These are phyloP conservation scores for Penicillium sp. DNA, from an alignment of 2,329 filamentous ascomycete species.

Conservation along the genomic window DNA sequence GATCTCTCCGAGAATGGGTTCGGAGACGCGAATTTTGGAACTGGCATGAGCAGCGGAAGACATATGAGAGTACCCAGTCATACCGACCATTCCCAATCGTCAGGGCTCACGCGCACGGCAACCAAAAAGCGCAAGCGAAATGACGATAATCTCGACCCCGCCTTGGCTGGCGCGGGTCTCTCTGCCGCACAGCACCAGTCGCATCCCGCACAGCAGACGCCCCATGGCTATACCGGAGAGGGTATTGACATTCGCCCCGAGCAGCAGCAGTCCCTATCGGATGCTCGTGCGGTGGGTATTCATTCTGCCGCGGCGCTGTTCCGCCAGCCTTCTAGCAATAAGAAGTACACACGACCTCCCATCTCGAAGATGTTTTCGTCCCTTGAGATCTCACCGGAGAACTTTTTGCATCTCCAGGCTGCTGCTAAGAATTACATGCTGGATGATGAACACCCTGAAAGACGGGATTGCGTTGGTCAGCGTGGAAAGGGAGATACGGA, in stretches of 20 bases:
- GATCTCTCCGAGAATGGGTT: conserved; percentile 42
- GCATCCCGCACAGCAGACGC: conserved; percentile 23
- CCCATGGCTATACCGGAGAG: conserved; percentile 30
- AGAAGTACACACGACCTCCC: conserved; percentile 57
- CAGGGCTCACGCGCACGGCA: conserved; percentile 32
- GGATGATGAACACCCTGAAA: conserved; percentile 52
- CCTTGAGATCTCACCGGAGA: conserved; percentile 55
- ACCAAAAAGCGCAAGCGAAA: conserved; percentile 44
- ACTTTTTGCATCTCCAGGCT: conserved; percentile 55
- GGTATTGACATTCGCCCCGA: conserved; percentile 37
- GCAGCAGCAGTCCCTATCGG: conserved; percentile 39
- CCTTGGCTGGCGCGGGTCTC: conserved; percentile 29
- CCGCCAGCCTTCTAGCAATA: conserved; percentile 48
- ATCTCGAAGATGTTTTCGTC: conserved; percentile 58
- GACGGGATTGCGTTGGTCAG: conserved; percentile 57
- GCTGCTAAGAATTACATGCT: conserved; percentile 59
- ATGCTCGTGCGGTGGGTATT: conserved; percentile 50
- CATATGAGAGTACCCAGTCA: conserved; percentile 27
- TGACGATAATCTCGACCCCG: conserved; percentile 39
- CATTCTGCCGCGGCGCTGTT: conserved; percentile 56
- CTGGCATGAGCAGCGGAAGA: conserved; percentile 26
- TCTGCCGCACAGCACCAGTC: conserved; percentile 25
- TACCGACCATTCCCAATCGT: conserved; percentile 28
- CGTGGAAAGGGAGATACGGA: conserved; percentile 55
- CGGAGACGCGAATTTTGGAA: conserved; percentile 33